Base-by-base conservation (phyloP, 192 early-diverging fungal species). In the Podila clonocystis region DNA sequence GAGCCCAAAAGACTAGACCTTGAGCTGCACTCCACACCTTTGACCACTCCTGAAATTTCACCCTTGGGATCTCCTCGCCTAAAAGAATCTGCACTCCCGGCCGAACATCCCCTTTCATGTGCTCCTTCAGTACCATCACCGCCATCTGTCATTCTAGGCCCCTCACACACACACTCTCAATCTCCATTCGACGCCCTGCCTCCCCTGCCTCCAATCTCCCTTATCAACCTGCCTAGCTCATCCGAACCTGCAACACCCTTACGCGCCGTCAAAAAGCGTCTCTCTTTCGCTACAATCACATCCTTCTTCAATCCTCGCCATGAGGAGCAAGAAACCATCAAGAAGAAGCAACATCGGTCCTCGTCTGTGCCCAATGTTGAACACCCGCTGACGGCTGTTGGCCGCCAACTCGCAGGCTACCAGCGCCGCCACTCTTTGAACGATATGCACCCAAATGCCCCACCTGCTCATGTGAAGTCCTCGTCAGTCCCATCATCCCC, bases 241-340 rank as follows among this genome's bases (percentile, higher is more conserved):
- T 45, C 13, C 15, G 41, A 45, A 45, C 41, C 41, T 8, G 41
- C 41, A 45, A 49, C 65, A 4, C 66, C 57, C 1, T 62, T 61
- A 31, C 30, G 70, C 26, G 65, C 66, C 11, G 45, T 50, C 49
- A 80, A 80, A 58, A 80, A 80, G 45, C 59, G 70, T 22, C 77
- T 80, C 8, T 80, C 77, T 0, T 73, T 80, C 36, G 77, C 77
- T 9, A 57, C 62, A 8, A 80, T 80, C 57, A 73, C 77, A 20
- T 72, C 77, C 0, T 80, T 80, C 62, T 80, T 80, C 58, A 72
- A 62, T 26, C 58, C 71, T 8, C 63, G 67, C 29, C 22, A 33
- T 11, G 63, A 59, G 4, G 71, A 69, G 11, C 19, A 41, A 28
- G 45, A n/a, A 9, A 52, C 66, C 20, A 55, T 20, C n/a, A 60